These are phyloP conservation scores for Xerophyta viscosa DNA, from an alignment of 106 monocot species.

Conservation along the genomic window DNA sequence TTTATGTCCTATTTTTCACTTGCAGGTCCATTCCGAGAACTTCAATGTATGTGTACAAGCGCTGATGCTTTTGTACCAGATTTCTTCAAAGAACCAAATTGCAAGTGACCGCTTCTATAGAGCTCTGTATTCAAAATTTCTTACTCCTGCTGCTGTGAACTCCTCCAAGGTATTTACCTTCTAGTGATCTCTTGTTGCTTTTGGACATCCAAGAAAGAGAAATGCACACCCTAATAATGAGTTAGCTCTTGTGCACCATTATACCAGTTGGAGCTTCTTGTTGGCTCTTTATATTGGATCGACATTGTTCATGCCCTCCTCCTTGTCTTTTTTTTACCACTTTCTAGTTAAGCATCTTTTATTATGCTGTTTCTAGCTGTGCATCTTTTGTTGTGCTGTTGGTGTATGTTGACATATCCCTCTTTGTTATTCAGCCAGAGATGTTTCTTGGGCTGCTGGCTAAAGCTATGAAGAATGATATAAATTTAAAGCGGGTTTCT, in stretches of 20 bases:
- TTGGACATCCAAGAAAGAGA: neutral
- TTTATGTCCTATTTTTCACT: neutral
- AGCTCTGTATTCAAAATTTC: conserved; percentile 84
- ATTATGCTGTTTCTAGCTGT: too few relatives aligned
- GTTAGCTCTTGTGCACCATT: too few relatives aligned
- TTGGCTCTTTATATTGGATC: too few relatives aligned
- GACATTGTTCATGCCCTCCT: too few relatives aligned
- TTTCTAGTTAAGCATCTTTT: too few relatives aligned
- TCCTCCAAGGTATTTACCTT: conserved; percentile 64
- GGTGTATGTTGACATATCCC: too few relatives aligned
- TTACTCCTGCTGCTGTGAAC: conserved; percentile 58
- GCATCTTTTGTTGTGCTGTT: too few relatives aligned
- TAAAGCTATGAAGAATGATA: conserved; percentile 92
- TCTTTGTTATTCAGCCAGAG: conserved; percentile 54
- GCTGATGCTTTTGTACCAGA: conserved; percentile 86
- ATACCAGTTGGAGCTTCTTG: too few relatives aligned
- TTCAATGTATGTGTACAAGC: conserved; percentile 94
- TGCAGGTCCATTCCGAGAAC: conserved; percentile 88
- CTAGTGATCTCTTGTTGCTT: neutral
- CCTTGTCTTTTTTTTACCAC: too few relatives aligned
- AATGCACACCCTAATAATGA: too few relatives aligned
- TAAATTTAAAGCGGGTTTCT: conserved; percentile 75
- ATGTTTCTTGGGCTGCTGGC: conserved; percentile 86
- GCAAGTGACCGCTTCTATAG: conserved; percentile 95
- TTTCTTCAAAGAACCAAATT: conserved; percentile 81